Evolutionary conservation across 2,329 filamentous ascomycete species (phyloP).

Genomic region (Epichloe glyceriae): DNA sequence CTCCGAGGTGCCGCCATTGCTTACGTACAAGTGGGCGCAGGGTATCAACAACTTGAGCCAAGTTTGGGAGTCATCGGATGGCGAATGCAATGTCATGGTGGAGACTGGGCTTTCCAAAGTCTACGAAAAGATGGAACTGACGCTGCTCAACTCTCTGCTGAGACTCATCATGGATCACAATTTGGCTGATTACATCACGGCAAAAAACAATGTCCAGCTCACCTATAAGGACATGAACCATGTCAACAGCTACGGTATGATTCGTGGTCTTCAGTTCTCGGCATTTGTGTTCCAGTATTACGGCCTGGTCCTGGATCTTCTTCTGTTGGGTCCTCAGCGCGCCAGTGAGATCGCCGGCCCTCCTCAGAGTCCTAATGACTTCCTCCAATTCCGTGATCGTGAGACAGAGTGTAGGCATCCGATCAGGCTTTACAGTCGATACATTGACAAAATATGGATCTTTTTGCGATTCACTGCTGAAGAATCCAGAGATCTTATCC

Average conservation of each 20-base stretch:
- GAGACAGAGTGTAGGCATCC: slow-evolving; percentile 88
- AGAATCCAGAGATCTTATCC: slow-evolving; percentile 89
- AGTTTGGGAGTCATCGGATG: slow-evolving; percentile 87
- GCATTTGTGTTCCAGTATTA: slow-evolving; percentile 99
- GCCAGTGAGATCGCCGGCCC: slow-evolving; percentile 97
- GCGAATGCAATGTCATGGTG: slow-evolving; percentile 97
- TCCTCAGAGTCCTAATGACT: slow-evolving; percentile 88
- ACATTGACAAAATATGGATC: slow-evolving; percentile 98
- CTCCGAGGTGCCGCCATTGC: slow-evolving; percentile 85
- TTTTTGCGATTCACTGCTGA: slow-evolving; percentile 90
- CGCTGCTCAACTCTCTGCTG: slow-evolving; percentile 81
- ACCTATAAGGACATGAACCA: slow-evolving; percentile 99
- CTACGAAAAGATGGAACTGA: slow-evolving; percentile 98
- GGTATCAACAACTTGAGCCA: slow-evolving; percentile 96
- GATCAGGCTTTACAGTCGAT: slow-evolving; percentile 92
- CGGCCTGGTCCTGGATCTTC: slow-evolving; percentile 82
- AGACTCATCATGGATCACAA: slow-evolving; percentile 99
- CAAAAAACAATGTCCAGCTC: slow-evolving; percentile 97
- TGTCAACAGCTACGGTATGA: slow-evolving; percentile 97
- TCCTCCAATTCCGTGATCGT: slow-evolving; percentile 88
- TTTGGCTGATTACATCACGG: slow-evolving; percentile 94
- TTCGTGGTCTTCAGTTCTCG: slow-evolving; percentile 93
- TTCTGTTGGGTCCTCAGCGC: slow-evolving; percentile 83
- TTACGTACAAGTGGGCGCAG: slow-evolving; percentile 98
- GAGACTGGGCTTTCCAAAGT: slow-evolving; percentile 98